These are phyloP conservation scores for Stagonosporopsis vannaccii DNA, from an alignment of 2,329 filamentous ascomycete species.

Conservation along the genomic window DNA sequence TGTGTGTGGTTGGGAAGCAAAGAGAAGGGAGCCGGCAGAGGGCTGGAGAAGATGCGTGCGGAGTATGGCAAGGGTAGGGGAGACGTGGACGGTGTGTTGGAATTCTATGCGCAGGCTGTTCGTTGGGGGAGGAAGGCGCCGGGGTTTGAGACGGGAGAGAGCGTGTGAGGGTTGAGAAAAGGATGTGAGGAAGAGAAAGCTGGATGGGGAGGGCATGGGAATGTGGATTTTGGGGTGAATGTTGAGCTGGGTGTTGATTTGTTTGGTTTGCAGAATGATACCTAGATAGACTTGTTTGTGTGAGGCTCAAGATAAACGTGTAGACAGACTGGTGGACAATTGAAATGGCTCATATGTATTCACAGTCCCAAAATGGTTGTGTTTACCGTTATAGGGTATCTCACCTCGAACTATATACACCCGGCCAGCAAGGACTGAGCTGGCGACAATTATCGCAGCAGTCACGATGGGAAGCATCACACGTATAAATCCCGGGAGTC, in stretches of 20 bases:
- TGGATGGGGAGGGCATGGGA: background rate
- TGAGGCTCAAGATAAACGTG: no score
- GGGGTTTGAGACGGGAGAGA: conserved; percentile 26
- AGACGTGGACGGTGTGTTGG: conserved; percentile 28
- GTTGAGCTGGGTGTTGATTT: no score
- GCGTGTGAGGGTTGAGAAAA: conserved; percentile 18
- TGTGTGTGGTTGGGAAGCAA: conserved; percentile 22
- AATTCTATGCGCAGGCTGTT: conserved; percentile 36
- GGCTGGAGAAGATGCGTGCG: conserved; percentile 21
- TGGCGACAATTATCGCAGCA: no score
- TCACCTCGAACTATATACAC: no score
- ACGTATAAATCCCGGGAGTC: no score
- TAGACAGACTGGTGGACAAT: no score
- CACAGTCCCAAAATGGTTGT: no score
- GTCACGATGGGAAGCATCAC: no score
- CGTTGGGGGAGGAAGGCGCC: conserved; percentile 31
- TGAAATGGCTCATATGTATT: no score
- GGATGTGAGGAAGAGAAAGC: background rate
- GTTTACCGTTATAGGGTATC: no score
- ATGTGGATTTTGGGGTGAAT: no score
- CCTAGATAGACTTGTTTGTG: conserved; percentile 8
- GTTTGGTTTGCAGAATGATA: conserved; percentile 5
- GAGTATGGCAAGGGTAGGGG: conserved; percentile 24
- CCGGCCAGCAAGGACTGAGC: no score
- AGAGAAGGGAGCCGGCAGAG: background rate